A percentile compares a stretch with the other conserved stretches of the same genome.
Evolutionary conservation across 371 early-diverging fungal species (phyloP).

Genomic region (Rhizopus arrhizus): DNA sequence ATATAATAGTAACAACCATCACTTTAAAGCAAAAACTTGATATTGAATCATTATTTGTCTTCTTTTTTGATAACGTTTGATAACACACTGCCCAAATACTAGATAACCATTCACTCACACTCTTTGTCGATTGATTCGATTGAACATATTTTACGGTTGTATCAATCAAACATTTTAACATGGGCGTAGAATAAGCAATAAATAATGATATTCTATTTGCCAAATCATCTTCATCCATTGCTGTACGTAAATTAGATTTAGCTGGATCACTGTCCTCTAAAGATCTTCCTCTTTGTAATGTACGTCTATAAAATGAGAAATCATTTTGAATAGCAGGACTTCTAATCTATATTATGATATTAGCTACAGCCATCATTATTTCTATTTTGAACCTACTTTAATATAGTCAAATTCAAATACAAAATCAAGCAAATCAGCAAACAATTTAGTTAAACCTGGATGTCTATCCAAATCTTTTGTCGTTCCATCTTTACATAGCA

Average conservation of each 20-base stretch:
- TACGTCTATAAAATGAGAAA: conserved; percentile 93
- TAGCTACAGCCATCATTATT: background rate
- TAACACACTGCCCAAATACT: conserved; percentile 72
- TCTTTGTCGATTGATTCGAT: conserved; percentile 45
- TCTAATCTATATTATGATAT: conserved; percentile 62
- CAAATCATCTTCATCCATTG: conserved; percentile 81
- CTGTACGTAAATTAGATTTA: conserved; percentile 48
- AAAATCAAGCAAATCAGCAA: conserved; percentile 86
- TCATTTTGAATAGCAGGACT: conserved; percentile 95
- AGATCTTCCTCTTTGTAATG: conserved; percentile 71
- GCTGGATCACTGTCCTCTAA: conserved; percentile 16
- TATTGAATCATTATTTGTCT: conserved; percentile 12
- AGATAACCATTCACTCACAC: conserved; percentile 67
- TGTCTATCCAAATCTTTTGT: conserved; percentile 69
- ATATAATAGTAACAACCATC: conserved; percentile 84
- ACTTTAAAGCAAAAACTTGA: conserved; percentile 73
- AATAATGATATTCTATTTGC: conserved; percentile 94
- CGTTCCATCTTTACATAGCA: conserved; percentile 74
- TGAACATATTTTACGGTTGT: conserved; percentile 64
- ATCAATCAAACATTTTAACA: conserved; percentile 87
- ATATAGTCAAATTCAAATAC: conserved; percentile 89
- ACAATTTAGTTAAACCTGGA: conserved; percentile 79
- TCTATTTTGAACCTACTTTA: conserved; percentile 63
- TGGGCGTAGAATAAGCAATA: conserved; percentile 93
- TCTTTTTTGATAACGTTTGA: conserved; percentile 61